These are phyloP conservation scores for Boletus fagicola DNA, from an alignment of 768 basidiomycete genomes.

Conservation along the genomic window DNA sequence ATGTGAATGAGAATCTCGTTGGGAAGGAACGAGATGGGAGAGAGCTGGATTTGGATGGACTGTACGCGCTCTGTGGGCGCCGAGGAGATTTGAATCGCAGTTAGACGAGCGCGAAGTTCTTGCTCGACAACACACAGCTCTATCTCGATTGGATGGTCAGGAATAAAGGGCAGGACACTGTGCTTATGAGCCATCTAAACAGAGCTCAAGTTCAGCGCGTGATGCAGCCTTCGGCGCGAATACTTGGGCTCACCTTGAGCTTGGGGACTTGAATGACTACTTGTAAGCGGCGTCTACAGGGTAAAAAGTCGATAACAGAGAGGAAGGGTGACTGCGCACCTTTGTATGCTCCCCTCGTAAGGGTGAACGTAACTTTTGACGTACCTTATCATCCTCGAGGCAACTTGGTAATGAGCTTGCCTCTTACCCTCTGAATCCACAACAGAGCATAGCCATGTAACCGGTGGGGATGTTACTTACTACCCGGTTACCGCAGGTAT, in stretches of 20 bases:
- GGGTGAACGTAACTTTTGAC: background rate
- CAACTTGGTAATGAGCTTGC: background rate
- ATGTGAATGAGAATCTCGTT: slow-evolving; percentile 18
- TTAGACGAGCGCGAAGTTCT: background rate
- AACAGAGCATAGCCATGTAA: too few relatives aligned
- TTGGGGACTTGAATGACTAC: background rate
- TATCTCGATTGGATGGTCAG: background rate
- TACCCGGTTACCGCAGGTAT: background rate
- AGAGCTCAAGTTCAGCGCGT: background rate
- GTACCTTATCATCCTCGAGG: slow-evolving; percentile 7
- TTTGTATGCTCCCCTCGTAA: background rate
- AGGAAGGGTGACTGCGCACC: background rate
- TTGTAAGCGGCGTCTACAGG: background rate
- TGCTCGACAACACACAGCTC: slow-evolving; percentile 1
- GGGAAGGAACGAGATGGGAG: slow-evolving; percentile 20
- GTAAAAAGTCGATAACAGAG: background rate
- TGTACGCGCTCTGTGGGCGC: background rate
- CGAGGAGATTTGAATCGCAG: background rate
- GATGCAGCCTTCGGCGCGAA: background rate
- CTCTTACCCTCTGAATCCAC: background rate
- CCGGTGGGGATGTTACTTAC: background rate
- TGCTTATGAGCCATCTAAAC: slow-evolving; percentile 3
- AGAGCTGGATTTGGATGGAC: slow-evolving; percentile 12
- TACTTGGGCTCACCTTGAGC: background rate
- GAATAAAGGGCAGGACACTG: background rate